Evolutionary conservation across 495 filamentous ascomycete species (phyloP), one percentile per base, ranked within the genome.

Genomic region (Bathelium albidoporum): DNA sequence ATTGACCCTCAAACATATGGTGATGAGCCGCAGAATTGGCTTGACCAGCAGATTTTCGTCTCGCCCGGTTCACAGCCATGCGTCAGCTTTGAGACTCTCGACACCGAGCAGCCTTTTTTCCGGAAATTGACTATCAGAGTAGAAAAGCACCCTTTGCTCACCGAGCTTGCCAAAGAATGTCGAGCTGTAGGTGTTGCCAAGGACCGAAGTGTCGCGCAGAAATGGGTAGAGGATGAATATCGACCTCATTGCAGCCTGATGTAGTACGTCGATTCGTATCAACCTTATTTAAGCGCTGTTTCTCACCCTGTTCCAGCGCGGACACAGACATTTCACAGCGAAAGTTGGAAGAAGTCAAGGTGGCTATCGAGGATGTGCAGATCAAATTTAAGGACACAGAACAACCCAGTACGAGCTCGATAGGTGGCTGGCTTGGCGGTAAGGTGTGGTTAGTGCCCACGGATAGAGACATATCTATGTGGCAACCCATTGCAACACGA

Each of bases 231-330:
- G 49, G 61, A 72, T 64, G 43, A 61, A 9, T 75, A 66, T 62
- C 24, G 16, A 34, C 72, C 73, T 60, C 73, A 75, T 66, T 55
- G 65, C 32, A 73, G 71, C 63, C 61, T 75, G 55, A 60, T 73
- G 58, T 75, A 75, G 73, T 75, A 62, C 60, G 72, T 73, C 14
- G 43, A 53, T 20, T 31, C 9, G 20, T 55, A 2, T 55, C 5
- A 10, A 28, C 10, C 20, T 29, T 29, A 26, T 1, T 9, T 11
- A 28, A 29, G 2, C 9, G 2, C 16, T 29, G 11, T 29, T 55
- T 55, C 24, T 26, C 9, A 26, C 11, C 49, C 26, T 29, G 20
- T 26, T 55, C n/a, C 10, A 55, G 49, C 16, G 49, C 49, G 22
- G 49, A 55, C 20, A 29, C 49, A 3, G 29, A n/a, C 4, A 55